A percentile compares a stretch with the other conserved stretches of the same genome.
phyloP scores from a whole-genome alignment of 371 early-diverging fungal genomes.

The Massospora cicadina region DNA sequence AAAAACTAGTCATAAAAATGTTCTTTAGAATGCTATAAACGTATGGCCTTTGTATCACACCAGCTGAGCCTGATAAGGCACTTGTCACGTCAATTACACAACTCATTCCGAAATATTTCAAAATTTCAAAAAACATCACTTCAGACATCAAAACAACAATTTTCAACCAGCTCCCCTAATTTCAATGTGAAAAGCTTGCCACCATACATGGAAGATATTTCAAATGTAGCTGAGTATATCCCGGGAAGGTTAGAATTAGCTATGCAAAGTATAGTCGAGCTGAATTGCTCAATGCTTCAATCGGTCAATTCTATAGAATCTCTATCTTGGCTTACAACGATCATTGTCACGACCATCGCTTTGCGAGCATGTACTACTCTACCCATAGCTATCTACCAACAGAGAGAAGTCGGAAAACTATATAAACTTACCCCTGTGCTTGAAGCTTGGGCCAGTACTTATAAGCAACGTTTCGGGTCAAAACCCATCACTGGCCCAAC shows the following conservation, averaged over 20 bases:
- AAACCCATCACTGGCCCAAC: not conserved
- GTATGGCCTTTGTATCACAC: not conserved
- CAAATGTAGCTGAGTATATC: not conserved
- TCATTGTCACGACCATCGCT: not conserved
- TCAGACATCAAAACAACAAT: not conserved
- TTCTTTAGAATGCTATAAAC: too few relatives aligned
- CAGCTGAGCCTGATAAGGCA: not conserved
- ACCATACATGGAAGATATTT: not conserved
- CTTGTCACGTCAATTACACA: not conserved
- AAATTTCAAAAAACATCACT: not conserved
- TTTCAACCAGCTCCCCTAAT: not conserved
- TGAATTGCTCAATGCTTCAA: not conserved
- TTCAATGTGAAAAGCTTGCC: not conserved
- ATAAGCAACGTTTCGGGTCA: not conserved
- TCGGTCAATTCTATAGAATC: not conserved
- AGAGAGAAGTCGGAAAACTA: not conserved
- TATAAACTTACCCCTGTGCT: not conserved
- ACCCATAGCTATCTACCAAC: slow-evolving; percentile 8
- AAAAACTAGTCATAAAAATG: too few relatives aligned
- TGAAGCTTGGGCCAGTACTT: not conserved
- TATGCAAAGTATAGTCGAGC: not conserved
- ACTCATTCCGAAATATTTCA: not conserved
- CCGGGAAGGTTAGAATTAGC: not conserved
- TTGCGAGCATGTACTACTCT: not conserved
- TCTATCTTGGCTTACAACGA: not conserved